Conservation (phyloP, 441 rosid species). For the Populus trichocarpa region DNA sequence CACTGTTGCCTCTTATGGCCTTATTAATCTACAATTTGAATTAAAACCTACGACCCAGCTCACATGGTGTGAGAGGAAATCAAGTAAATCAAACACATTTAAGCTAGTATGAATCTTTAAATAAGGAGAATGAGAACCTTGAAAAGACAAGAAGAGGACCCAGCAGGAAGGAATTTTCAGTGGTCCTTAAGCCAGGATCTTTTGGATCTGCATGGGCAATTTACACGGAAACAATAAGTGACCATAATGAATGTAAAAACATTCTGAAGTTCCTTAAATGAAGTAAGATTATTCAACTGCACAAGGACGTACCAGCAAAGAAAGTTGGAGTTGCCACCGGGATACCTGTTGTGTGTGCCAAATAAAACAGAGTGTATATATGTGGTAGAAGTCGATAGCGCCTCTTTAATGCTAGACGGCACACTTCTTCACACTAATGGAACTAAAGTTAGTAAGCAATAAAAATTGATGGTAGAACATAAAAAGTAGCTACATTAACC, state of each 20-base stretch:
- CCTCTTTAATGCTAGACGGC: slow-evolving; percentile 87
- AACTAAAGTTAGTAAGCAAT: slow-evolving; percentile 18
- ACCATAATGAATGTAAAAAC: neutral
- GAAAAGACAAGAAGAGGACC: slow-evolving; percentile 76
- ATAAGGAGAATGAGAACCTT: slow-evolving; percentile 47
- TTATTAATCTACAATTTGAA: no score
- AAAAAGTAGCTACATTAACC: neutral
- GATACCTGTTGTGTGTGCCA: slow-evolving; percentile 79
- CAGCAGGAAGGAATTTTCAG: slow-evolving; percentile 83
- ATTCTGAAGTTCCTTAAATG: slow-evolving; percentile 11
- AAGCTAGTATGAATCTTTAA: neutral
- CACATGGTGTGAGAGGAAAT: neutral
- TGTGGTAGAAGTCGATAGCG: slow-evolving; percentile 88
- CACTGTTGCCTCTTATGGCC: no score
- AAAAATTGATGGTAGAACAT: slow-evolving; percentile 1
- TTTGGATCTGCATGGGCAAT: slow-evolving; percentile 57
- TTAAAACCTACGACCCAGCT: neutral
- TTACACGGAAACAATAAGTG: neutral
- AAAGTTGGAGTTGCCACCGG: slow-evolving; percentile 82
- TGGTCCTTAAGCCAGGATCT: slow-evolving; percentile 64
- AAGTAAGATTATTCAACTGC: slow-evolving; percentile 4
- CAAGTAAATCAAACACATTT: neutral
- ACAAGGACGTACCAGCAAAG: slow-evolving; percentile 64
- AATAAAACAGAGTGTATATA: slow-evolving; percentile 82
- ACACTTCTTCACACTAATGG: slow-evolving; percentile 88